Base-by-base conservation (phyloP, 108 stramenopile species). In the Pseudonitzschia delicatissima region DNA sequence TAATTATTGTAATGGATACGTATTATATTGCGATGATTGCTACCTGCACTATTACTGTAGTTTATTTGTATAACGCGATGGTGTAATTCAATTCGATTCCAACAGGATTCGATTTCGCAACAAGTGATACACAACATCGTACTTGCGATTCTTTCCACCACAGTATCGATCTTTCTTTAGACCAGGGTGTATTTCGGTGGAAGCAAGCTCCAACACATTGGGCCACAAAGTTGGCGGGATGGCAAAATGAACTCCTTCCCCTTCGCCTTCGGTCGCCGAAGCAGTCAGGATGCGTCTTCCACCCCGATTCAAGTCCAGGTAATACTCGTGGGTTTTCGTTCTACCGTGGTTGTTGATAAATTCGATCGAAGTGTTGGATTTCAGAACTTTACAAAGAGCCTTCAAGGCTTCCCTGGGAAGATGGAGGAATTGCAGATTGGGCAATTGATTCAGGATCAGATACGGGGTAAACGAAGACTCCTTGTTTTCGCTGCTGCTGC, bases 311-410 rank as follows among this genome's bases (percentile, higher is more conserved):
- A 55, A 27, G 17, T 55, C 53, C 3, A 55, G n/a, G 12, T 33
- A 55, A 18, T 32, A 33, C 32, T 8, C 6, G 25, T 28, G 26
- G 9, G 32, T 17, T 31, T 0, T 0, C 11, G n/a, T 55, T 5
- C 32, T 5, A 11, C 31, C 11, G 32, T 21, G 31, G 53, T 15
- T 31, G 31, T 55, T 20, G 29, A 55, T n/a, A 27, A 9, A 33
- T 55, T 55, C 25, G 15, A 55, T n/a, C 32, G 53, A 55, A 28
- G 53, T 55, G 32, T 55, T 55, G 53, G 18, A 55, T 27, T 33
- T 0, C 9, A 55, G 29, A 27, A 27, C 53, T n/a, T 55, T 33
- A 2, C 53, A 5, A 3, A 48, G 20, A 7, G 3, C 1, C 23
- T 23, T 7, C 20, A 23, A 48, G 47, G 47, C 47, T 21, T 18